Conservation (phyloP, 495 filamentous ascomycete species). For the Parathielavia hyrcaniae region DNA sequence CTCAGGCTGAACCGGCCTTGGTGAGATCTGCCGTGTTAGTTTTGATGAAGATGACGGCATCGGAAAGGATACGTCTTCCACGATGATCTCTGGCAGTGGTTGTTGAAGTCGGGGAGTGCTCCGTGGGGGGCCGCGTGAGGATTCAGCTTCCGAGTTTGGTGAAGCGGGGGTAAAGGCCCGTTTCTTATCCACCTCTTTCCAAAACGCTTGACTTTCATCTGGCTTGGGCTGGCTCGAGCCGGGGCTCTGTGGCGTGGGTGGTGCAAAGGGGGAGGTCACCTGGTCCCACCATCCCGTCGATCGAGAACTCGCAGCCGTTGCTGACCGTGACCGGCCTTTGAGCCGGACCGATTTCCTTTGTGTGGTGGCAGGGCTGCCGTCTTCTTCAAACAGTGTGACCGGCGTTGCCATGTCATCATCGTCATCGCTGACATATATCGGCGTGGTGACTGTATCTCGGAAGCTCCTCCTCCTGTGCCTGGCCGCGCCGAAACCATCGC, state of each 20-base stretch:
- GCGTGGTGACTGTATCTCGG: conserved; percentile 17
- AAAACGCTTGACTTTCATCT: conserved; percentile 27
- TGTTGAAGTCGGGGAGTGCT: conserved; percentile 1
- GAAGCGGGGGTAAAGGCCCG: conserved; percentile 13
- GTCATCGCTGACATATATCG: conserved; percentile 28
- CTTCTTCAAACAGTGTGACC: conserved; percentile 47
- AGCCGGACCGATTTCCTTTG: conserved; percentile 32
- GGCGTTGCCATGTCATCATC: conserved; percentile 35
- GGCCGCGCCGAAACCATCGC: not conserved
- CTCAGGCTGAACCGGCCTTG: conserved; percentile 29
- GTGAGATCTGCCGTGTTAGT: conserved; percentile 17
- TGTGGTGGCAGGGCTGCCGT: conserved; percentile 33
- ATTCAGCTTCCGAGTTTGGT: conserved; percentile 17
- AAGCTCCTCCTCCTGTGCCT: conserved; percentile 4
- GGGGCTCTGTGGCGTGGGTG: conserved; percentile 14
- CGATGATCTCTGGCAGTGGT: conserved; percentile 11
- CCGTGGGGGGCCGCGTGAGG: conserved; percentile 10
- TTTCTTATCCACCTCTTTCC: conserved; percentile 33
- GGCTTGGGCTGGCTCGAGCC: conserved; percentile 3
- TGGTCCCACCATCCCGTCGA: conserved; percentile 88
- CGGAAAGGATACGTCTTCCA: conserved; percentile 20
- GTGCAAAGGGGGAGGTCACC: conserved; percentile 66
- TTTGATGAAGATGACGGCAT: conserved; percentile 21
- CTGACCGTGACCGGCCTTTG: conserved; percentile 27
- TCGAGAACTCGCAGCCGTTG: conserved; percentile 44